Base-by-base conservation (phyloP, 352 stramenopile genomes). In the Thalassiosira hispida region DNA sequence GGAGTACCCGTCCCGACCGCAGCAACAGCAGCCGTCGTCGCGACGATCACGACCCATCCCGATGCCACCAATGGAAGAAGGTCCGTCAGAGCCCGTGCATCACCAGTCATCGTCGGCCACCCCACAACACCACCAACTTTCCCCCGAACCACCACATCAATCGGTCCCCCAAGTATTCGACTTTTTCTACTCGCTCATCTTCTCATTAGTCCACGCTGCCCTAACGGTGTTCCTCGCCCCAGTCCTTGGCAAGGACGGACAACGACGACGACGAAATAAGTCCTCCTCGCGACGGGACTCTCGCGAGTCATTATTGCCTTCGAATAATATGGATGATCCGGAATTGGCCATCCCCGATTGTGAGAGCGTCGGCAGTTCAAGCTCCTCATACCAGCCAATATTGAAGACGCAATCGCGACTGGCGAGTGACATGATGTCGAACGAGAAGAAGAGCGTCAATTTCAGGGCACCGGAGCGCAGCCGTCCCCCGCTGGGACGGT, bases 181-280 rank as follows among this genome's bases (percentile, higher is more conserved):
- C 23, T 61, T 75, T 23, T 67, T 75, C 53, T 75, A 75, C 53
- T 46, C 56, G 11, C 22, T 67, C 8, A 61, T 75, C 31, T 75
- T 61, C n/a, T 60, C 53, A 46, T 23, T 75, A 16, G 66, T 75
- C 12, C 66, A 75, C 46, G 51, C 57, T 0, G 66, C 53, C 1
- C 23, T 75, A 8, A 75, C 66, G 47, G 20, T 61, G 25, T 35
- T 72, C 9, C 27, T 72, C 31, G 11, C 63, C 42, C 63, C 63
- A 6, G 63, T 72, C 18, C 63, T 72, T 31, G 40, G 55, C 33
- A 44, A 65, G 25, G 33, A 33, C 8, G 18, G 56, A 65, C 33
- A 33, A 38, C 56, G 47, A 52, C 33, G n/a, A 49, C 18, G 18
- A 9, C 25, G 9, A 40, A 51, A 12, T 5, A 38, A 12, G 7